Base-by-base conservation (phyloP, 2,329 filamentous ascomycete genomes). In the Bertia moriformis region DNA sequence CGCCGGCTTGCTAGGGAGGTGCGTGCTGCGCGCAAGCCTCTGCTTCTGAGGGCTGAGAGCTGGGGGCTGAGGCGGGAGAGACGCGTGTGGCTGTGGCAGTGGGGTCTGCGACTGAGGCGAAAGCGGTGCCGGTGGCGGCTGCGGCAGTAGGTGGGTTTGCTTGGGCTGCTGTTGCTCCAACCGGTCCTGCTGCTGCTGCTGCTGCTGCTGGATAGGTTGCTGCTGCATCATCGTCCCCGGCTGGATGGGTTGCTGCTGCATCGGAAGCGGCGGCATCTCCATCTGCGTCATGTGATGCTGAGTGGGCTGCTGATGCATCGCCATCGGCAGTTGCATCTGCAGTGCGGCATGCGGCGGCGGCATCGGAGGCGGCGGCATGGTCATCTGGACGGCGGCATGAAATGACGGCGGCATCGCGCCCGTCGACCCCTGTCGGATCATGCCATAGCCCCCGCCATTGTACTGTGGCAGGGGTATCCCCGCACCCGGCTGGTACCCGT, bases 401-500 rank as follows among this genome's bases (percentile, higher is more conserved):
- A n/a, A n/a, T n/a, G 73, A 73, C 4, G 65, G 56, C 18, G 66
- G 63, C 40, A 70, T 58, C 4, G 69, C 72, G 43, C 58, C 69
- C 51, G 65, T 72, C 2, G 71, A 73, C 18, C 66, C 64, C 48
- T 75, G 70, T n/a, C n/a, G n/a, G n/a, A n/a, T n/a, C 71, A 76
- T 76, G 35, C 61, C 60, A 42, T 73, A 75, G 7, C 65, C 61
- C 15, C 59, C 57, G 0, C 47, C 53, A 10, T 51, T 57, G 17
- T 51, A 55, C 40, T 59, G 61, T 39, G 69, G 71, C 2, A 63
- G 58, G 40, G 59, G 58, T n/a, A 63, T n/a, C n/a, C n/a, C n/a
- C n/a, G n/a, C n/a, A n/a, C n/a, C n/a, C n/a, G n/a, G n/a, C n/a
- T n/a, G n/a, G n/a, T n/a, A n/a, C n/a, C n/a, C n/a, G n/a, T n/a